Evolutionary conservation across 768 basidiomycete species (phyloP).

Genomic region (Tylopilus sp.): DNA sequence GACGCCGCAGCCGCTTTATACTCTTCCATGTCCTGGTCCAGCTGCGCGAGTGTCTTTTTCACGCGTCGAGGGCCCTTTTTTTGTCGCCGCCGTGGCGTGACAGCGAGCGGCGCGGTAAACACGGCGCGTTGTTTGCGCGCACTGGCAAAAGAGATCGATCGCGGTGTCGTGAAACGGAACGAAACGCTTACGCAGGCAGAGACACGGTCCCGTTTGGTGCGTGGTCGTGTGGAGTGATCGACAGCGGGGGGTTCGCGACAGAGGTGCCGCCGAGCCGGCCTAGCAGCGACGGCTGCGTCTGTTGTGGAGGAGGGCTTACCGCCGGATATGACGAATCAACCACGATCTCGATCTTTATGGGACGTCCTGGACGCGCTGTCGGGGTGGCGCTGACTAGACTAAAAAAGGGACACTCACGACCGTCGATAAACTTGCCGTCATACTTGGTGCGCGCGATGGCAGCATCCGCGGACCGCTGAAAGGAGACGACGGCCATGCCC

Average conservation of each 20-base stretch:
- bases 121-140: conserved; percentile 18
- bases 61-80: conserved; percentile 76
- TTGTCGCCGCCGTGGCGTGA: conserved; percentile 38
- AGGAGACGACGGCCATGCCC: conserved; percentile 75
- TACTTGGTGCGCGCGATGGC: conserved; percentile 62
- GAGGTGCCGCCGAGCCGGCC: conserved; percentile 31
- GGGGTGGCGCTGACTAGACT: not conserved
- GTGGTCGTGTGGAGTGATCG: conserved; percentile 10
- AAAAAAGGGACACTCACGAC: conserved; percentile 34
- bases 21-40: conserved; percentile 81
- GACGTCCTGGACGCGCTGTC: conserved; percentile 44
- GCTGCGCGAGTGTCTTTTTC: conserved; percentile 62
- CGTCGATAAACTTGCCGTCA: conserved; percentile 73
- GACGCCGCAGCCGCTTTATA: conserved; percentile 46
- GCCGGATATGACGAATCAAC: conserved; percentile 38
- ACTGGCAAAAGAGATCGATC: conserved; percentile 10
- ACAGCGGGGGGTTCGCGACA: not conserved
- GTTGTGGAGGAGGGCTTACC: conserved; percentile 22
- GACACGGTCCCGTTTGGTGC: conserved; percentile 14
- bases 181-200: conserved; percentile 10
- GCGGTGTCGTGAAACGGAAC: not conserved
- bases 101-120: conserved; percentile 21
- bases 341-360: conserved; percentile 64
- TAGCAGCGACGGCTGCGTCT: conserved; percentile 36
- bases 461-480: conserved; percentile 64